phyloP scores from a whole-genome alignment of 1,284 basidiomycete genomes.

The Rhodotorula glutinis region DNA sequence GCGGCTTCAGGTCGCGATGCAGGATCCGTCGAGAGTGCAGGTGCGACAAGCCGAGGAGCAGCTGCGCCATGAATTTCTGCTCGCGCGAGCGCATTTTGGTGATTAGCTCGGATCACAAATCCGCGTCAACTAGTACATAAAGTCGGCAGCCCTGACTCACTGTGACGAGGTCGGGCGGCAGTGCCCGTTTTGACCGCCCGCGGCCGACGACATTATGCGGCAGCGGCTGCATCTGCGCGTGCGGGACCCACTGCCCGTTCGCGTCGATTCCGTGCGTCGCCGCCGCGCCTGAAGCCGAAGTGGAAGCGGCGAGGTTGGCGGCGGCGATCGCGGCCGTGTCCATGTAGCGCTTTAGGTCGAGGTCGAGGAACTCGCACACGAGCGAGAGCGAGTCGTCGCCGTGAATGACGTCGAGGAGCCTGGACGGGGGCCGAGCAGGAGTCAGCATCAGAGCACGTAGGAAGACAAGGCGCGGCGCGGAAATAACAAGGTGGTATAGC shows the following conservation, averaged over 20 bases:
- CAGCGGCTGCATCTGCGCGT: background rate
- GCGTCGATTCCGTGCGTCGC: background rate
- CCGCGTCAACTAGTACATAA: background rate
- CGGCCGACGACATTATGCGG: conserved; percentile 41
- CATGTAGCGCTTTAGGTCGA: conserved; percentile 95
- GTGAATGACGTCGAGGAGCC: conserved; percentile 93
- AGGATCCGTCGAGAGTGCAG: conserved; percentile 95
- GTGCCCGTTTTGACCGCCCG: conserved; percentile 23
- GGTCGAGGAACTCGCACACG: conserved; percentile 92
- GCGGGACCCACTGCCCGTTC: conserved; percentile 6
- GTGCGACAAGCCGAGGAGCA: conserved; percentile 82
- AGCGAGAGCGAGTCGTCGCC: conserved; percentile 95
- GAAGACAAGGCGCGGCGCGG: background rate
- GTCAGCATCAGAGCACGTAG: too few relatives aligned
- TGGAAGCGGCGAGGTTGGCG: background rate
- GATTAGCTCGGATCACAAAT: background rate
- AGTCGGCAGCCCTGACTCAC: conserved; percentile 17
- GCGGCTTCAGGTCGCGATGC: conserved; percentile 95
- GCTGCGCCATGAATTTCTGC: conserved; percentile 82
- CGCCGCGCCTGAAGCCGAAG: background rate
- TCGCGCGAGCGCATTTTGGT: background rate
- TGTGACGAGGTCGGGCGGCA: conserved; percentile 29
- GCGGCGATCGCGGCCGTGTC: conserved; percentile 55
- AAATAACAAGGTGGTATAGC: too few relatives aligned
- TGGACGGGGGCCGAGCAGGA: conserved; percentile 46